Conservation (phyloP, 2,329 filamentous ascomycete genomes). For the Magnaporthiopsis rhizophila region DNA sequence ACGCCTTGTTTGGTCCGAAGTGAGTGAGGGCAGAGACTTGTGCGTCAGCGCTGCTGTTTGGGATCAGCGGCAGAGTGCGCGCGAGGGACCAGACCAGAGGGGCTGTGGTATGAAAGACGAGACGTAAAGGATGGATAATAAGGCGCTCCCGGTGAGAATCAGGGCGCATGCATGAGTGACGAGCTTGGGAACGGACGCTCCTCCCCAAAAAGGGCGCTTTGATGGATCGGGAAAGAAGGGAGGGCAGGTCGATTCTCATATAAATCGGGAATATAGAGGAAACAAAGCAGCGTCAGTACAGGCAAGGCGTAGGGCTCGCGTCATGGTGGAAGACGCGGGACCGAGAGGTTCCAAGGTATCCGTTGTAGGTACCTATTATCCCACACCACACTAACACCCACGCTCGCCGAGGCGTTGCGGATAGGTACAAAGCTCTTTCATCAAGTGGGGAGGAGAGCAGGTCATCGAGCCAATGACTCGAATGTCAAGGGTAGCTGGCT, state of each 20-base stretch:
- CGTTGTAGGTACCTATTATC: neutral
- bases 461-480: constrained; percentile 1
- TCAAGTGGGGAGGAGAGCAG: constrained; percentile 2
- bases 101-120: constrained; percentile 9
- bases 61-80: constrained; percentile 6
- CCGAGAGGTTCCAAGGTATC: neutral
- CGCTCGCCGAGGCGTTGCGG: constrained; percentile 1
- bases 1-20: constrained; percentile 7
- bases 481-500: constrained; percentile 2
- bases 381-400: neutral
- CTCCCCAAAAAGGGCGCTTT: constrained; percentile 11
- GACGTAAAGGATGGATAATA: constrained; percentile 10
- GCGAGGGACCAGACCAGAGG: constrained; percentile 3
- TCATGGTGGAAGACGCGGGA: constrained; percentile 4
- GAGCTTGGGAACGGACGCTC: constrained; percentile 9
- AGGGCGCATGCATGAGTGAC: constrained; percentile 11
- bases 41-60: constrained; percentile 7
- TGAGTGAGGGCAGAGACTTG: constrained; percentile 7
- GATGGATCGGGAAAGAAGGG: constrained; percentile 13
- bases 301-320: constrained; percentile 6
- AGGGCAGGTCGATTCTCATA: constrained; percentile 16
- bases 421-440: constrained; percentile 8
- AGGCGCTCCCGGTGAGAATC: constrained; percentile 14
- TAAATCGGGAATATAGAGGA: constrained; percentile 9
- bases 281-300: neutral